A percentile compares a stretch with the other conserved stretches of the same genome.
Evolutionary conservation across 140 eudicot genomes (phyloP).

Genomic region (Anethum foeniculum): DNA sequence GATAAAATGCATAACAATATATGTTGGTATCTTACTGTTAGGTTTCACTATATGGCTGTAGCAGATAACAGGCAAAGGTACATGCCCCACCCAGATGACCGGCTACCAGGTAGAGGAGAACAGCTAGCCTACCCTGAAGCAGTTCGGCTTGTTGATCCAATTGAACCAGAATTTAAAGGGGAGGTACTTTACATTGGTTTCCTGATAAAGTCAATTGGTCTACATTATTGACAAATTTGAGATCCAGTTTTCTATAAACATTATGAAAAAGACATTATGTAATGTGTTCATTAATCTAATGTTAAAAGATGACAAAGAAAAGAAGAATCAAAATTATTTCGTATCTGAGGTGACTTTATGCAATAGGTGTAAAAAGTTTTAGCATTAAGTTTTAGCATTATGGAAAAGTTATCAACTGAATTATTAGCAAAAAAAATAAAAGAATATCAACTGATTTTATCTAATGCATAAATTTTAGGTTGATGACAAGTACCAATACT

Average conservation of each 20-base stretch:
- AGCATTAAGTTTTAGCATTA: neutral
- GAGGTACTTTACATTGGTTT: constrained; percentile 33
- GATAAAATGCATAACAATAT: neutral
- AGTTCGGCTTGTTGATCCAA: constrained; percentile 58
- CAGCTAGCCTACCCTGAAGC: constrained; percentile 74
- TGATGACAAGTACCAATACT: constrained; percentile 86
- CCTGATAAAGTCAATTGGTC: neutral
- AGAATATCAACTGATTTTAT: neutral
- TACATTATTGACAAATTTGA: neutral
- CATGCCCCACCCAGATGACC: constrained; percentile 67
- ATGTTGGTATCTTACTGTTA: constrained; percentile 13
- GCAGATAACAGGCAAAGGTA: constrained; percentile 65
- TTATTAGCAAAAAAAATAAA: neutral
- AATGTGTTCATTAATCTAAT: neutral
- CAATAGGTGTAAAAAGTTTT: neutral
- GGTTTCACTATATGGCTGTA: constrained; percentile 82
- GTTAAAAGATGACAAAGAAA: neutral
- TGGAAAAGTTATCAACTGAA: neutral
- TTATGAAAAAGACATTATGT: neutral
- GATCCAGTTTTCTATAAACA: neutral
- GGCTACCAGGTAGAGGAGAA: constrained; percentile 45
- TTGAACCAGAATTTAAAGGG: constrained; percentile 69
- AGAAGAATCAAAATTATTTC: neutral
- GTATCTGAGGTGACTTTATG: neutral
- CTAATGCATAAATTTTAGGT: constrained; percentile 32